A percentile compares a stretch with the other conserved stretches of the same genome.
Evolutionary conservation across 306 rosid genomes (phyloP).

Genomic region (Luffa acutangula): DNA sequence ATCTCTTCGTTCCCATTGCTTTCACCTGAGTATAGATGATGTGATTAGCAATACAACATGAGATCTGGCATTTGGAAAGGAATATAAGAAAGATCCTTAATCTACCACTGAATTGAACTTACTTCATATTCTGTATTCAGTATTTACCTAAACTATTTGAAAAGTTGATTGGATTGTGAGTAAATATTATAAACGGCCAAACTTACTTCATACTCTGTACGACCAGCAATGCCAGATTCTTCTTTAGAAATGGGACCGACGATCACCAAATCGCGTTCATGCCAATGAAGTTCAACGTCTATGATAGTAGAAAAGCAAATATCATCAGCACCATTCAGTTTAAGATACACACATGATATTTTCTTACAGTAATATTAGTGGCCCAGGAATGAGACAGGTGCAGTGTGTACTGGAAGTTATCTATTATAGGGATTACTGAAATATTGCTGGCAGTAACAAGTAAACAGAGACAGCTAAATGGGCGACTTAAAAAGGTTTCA

Average conservation of each 20-base stretch:
- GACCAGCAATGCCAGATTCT: slow-evolving; percentile 57
- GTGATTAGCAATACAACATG: background rate
- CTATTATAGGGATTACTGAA: background rate
- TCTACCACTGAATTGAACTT: background rate
- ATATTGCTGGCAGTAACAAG: background rate
- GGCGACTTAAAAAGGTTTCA: background rate
- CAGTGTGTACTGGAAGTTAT: background rate
- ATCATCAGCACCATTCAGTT: slow-evolving; percentile 2
- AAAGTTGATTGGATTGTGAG: background rate
- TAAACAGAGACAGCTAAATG: background rate
- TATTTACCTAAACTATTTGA: background rate
- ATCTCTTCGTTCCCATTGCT: slow-evolving; percentile 41
- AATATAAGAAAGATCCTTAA: background rate
- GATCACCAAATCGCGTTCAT: slow-evolving; percentile 32
- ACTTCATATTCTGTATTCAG: background rate
- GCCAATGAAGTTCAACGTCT: slow-evolving; percentile 66
- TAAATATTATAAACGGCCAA: background rate
- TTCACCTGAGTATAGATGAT: slow-evolving; percentile 34
- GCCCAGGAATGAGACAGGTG: background rate
- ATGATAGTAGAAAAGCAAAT: slow-evolving; percentile 11
- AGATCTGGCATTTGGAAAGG: background rate
- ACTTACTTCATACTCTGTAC: slow-evolving; percentile 63
- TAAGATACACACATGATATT: background rate
- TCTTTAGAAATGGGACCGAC: slow-evolving; percentile 39
- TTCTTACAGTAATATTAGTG: background rate